Percentiles rank a stretch among this genome's conserved stretches.
Evolutionary conservation across 805 yeast species (phyloP).

Genomic region (Candida dendrica): DNA sequence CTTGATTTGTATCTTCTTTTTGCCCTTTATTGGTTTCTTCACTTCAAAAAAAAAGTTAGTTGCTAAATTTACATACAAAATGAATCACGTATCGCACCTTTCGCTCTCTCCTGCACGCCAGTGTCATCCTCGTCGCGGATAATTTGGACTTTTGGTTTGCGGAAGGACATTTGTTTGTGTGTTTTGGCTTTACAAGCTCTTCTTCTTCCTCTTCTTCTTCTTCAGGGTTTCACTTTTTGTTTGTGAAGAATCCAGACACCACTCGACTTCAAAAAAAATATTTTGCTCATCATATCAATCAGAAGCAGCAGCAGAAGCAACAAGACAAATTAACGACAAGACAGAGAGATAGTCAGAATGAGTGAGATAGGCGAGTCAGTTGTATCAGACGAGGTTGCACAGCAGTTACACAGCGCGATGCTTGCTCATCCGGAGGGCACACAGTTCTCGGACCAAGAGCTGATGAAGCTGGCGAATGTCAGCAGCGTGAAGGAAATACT

Average conservation of each 20-base stretch:
- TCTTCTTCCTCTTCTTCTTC: not conserved
- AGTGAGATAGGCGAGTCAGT: too few relatives aligned
- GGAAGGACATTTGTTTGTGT: too few relatives aligned
- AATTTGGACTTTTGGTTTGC: not conserved
- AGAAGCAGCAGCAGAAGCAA: too few relatives aligned
- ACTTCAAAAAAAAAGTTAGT: not conserved
- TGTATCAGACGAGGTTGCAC: slow-evolving; percentile 43
- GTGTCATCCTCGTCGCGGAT: not conserved
- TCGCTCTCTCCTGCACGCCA: not conserved
- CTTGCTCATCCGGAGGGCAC: slow-evolving; percentile 38
- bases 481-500: slow-evolving; percentile 36
- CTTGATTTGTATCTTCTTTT: not conserved
- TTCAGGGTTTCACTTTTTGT: too few relatives aligned
- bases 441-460: slow-evolving; percentile 62
- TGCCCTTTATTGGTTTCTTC: not conserved
- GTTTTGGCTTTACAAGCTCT: too few relatives aligned
- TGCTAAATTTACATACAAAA: not conserved
- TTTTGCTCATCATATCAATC: too few relatives aligned
- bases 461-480: slow-evolving; percentile 41
- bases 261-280: too few relatives aligned
- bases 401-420: slow-evolving; percentile 59
- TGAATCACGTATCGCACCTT: not conserved
- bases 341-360: too few relatives aligned
- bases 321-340: too few relatives aligned
- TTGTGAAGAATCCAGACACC: too few relatives aligned